Percentiles rank a stretch among this genome's conserved stretches.
These are phyloP conservation scores for Nepenthes gracilis DNA, from an alignment of 148 eudicot genomes.

Conservation along the genomic window DNA sequence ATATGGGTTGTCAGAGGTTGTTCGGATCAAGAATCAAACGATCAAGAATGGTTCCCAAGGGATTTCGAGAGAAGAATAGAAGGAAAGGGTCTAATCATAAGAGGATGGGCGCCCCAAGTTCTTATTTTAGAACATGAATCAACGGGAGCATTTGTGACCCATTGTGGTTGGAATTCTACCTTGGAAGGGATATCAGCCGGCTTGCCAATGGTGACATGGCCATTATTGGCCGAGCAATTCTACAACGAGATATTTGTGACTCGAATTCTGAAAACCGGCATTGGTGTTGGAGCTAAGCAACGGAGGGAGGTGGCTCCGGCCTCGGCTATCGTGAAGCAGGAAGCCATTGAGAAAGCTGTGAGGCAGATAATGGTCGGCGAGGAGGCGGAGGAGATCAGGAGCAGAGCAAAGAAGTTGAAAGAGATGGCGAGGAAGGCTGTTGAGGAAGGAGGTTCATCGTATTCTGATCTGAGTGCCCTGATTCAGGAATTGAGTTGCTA, in stretches of 20 bases:
- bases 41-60: slow-evolving; percentile 27
- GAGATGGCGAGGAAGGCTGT: slow-evolving; percentile 26
- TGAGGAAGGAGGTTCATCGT: slow-evolving; percentile 26
- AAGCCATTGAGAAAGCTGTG: slow-evolving; percentile 16
- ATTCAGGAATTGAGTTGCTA: slow-evolving; percentile 4
- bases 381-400: slow-evolving; percentile 18
- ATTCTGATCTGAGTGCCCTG: slow-evolving; percentile 6
- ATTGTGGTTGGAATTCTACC: slow-evolving; percentile 43
- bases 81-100: slow-evolving; percentile 22
- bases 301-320: slow-evolving; percentile 3
- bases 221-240: slow-evolving; percentile 28
- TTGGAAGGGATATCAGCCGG: slow-evolving; percentile 27
- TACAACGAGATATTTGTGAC: slow-evolving; percentile 20
- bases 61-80: slow-evolving; percentile 12
- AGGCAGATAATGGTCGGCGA: slow-evolving; percentile 28
- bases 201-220: slow-evolving; percentile 35
- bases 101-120: slow-evolving; percentile 35
- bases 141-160: slow-evolving; percentile 28
- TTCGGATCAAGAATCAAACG: neutral
- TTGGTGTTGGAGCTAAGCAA: slow-evolving; percentile 23
- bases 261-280: slow-evolving; percentile 17
- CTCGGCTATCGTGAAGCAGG: neutral
- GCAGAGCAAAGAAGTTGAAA: slow-evolving; percentile 12
- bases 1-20: slow-evolving; percentile 46
- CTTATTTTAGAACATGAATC: slow-evolving; percentile 28